Evolutionary conservation across 2,329 filamentous ascomycete species (phyloP), one percentile per base, ranked within the genome.

Genomic region (Cladobotryum mycophilum): DNA sequence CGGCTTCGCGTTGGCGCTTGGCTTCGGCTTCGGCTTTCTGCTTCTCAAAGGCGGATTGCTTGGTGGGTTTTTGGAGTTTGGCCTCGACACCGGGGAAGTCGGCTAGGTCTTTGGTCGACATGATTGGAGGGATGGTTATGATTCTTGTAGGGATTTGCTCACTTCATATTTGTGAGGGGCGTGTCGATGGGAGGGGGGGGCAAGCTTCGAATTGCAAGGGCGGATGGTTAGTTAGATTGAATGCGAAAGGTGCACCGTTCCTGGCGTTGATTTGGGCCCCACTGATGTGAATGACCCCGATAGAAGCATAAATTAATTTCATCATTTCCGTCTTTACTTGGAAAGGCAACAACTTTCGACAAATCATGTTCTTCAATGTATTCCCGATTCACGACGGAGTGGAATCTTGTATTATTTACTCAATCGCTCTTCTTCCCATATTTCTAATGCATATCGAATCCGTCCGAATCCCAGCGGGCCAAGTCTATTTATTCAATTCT

Each of bases 11-110:
- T 59, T 81, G 79, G 53, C 88, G 84, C 71, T 96, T 96, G 20
- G 89, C 89, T 73, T 95, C 89, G 51, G 88, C 88, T 66, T 95
- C 89, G 53, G 88, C 88, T 67, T 88, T 89, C 67, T 95, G 88
- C 60, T 85, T 85, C 71, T 96, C 91, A 66, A 95, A 96, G 22
- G 86, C 78, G 17, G 89, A 95, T 64, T 93, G 88, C 69, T 91
- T 93, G 55, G 84, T 79, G 0, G 88, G 83, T 45, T 88, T 88
- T 50, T 86, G 81, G 46, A 93, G 82, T 69, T 95, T 95, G 47
- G 84, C 79, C 51, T 85, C 81, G 53, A 88, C 76, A 61, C 89
- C 81, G 13, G 88, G 85, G 61, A 92, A 91, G 53, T 76, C 71
- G 61, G 70, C 61, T 47, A 75, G 64, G 56, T 74, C 72, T 58